Base-by-base conservation (phyloP, 139 green algal species). In the Coccomyxa sp. region DNA sequence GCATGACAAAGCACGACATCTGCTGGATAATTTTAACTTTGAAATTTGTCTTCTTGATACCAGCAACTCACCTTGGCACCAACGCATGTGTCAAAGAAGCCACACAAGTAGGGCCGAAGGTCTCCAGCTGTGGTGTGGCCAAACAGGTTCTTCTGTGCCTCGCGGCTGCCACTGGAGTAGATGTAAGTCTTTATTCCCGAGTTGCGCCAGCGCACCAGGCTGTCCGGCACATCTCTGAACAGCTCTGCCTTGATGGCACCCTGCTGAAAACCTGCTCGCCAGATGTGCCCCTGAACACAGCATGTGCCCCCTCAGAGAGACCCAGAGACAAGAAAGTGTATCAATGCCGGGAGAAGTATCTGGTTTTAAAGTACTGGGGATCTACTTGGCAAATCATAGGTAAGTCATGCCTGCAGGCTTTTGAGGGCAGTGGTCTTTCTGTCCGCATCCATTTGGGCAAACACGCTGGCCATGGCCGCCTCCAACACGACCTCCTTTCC, bases 71-170 rank as follows among this genome's bases (percentile, higher is more conserved):
- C 77, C 89, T 98, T 98, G 59, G 90, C 51, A 0, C 96, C 96
- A 13, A 82, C 90, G 45, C 85, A 95, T 60, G 96, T 98, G 92
- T 99, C 96, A 81, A 99, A 99, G 89, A 96, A 99, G 78, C 95
- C 96, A 66, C 79, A 88, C 63, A 99, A 87, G 88, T 96, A 96
- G 0, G 86, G 89, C 13, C 94, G 89, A 84, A 99, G 84, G 85
- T 99, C 96, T 18, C 96, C 96, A 15, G 84, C 88, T 0, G 87
- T 88, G 60, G 88, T 93, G 85, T 92, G 76, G 4, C 67, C 84
- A 81, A 96, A 94, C 63, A 96, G 84, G 82, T 95, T 79, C 3
- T 74, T 67, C 87, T 95, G 92, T 10, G 91, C 91, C 32, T 27
- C 83, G 0, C 94, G 82, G 58, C 88, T 94, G 68, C 96, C 96